Evolutionary conservation across 1,284 basidiomycete species (phyloP), one percentile per base, ranked within the genome.

Genomic region (Tylopilus sp.): DNA sequence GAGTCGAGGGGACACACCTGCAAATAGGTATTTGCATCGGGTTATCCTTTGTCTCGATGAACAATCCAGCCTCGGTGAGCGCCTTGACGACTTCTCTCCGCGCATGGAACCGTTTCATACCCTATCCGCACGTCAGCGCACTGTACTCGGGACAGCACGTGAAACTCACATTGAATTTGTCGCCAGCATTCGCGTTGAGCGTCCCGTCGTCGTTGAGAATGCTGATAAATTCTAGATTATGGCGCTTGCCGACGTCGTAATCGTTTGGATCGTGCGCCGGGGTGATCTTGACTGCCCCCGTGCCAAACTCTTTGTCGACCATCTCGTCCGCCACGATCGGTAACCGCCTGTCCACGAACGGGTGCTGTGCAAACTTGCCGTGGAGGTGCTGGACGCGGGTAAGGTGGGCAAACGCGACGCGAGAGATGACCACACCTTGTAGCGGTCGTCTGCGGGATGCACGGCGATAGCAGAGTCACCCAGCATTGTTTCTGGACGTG

Each of bases 211-310:
- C 97, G 69, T 98, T 97, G 67, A 99, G 74, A 63, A 99, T 90
- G 70, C 91, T 98, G 77, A 99, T 91, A 68, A 98, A 97, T 54
- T 92, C 87, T 41, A 99, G 80, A 13, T 89, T 85, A 72, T 99
- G 94, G 42, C 96, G 78, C 66, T 85, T 70, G 29, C 94, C 97
- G 61, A 96, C 94, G 64, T 96, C 94, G 72, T 97, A 99, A 81
- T 99, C 96, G 69, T 97, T 97, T 33, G 87, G 90, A 71, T 99
- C 97, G 70, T 99, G 97, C 1, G 96, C 97, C n/a, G 97, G 97
- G 0, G 97, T 99, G 69, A 99, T 99, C 78, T 99, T 99, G 55
- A 99, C 96, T 7, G 96, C 97, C 74, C 97, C 97, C 25, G 97
- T 99, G 50, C 97, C 97, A 63, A 99, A 98, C 36, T 84, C 82